Percentiles rank a stretch among this genome's conserved stretches.
These are phyloP conservation scores for Penicillium brasilianum DNA, from an alignment of 2,329 filamentous ascomycete genomes.

Conservation along the genomic window DNA sequence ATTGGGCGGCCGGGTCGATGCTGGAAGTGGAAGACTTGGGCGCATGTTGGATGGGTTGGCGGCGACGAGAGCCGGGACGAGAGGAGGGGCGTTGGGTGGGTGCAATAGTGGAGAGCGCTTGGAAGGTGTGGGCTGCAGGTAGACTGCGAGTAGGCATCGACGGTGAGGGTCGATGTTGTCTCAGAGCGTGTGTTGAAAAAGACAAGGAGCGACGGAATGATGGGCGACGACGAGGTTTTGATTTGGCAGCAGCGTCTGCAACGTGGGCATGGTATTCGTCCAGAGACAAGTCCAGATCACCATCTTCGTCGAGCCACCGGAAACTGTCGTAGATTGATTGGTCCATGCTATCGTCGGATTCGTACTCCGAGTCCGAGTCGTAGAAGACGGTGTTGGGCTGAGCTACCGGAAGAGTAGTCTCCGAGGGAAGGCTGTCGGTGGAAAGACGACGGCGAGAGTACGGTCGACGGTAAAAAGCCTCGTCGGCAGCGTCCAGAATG, in stretches of 20 bases:
- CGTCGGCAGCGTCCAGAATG: slow-evolving; percentile 64
- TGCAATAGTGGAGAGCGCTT: slow-evolving; percentile 33
- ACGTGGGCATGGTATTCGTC: slow-evolving; percentile 73
- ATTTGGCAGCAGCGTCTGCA: slow-evolving; percentile 50
- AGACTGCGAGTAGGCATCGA: slow-evolving; percentile 49
- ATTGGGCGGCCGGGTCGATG: slow-evolving; percentile 74
- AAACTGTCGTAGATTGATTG: slow-evolving; percentile 70
- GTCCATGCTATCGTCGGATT: slow-evolving; percentile 45
- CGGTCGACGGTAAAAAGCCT: slow-evolving; percentile 58
- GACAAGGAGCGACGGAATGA: slow-evolving; percentile 75
- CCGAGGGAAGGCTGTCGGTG: slow-evolving; percentile 28
- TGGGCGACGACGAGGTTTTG: slow-evolving; percentile 49
- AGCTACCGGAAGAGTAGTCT: slow-evolving; percentile 18
- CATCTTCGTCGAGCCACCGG: slow-evolving; percentile 74
- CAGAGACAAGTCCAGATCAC: slow-evolving; percentile 71
- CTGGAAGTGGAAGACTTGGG: slow-evolving; percentile 56
- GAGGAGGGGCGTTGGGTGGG: slow-evolving; percentile 41
- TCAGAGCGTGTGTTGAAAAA: slow-evolving; percentile 68
- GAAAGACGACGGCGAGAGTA: slow-evolving; percentile 40
- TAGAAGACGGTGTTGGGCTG: slow-evolving; percentile 34
- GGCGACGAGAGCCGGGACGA: slow-evolving; percentile 48
- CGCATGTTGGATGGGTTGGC: slow-evolving; percentile 61
- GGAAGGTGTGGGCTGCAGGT: slow-evolving; percentile 52
- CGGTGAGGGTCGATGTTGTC: slow-evolving; percentile 46
- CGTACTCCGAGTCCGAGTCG: slow-evolving; percentile 38